Conservation (phyloP, 192 early-diverging fungal species). For the Backusella psychrophila region DNA sequence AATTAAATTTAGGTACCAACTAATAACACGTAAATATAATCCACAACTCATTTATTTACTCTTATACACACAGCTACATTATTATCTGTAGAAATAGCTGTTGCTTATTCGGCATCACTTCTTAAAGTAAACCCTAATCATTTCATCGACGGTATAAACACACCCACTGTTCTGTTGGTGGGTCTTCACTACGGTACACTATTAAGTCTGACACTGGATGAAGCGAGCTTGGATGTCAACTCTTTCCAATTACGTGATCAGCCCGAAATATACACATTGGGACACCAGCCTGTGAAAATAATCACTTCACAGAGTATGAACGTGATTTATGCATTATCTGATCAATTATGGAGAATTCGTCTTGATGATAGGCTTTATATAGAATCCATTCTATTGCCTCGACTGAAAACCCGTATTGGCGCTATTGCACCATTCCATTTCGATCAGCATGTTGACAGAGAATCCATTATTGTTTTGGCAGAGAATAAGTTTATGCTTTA, state of each 20-base stretch:
- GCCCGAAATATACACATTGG: neutral
- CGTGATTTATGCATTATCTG: neutral
- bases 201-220: neutral
- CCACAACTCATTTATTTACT: neutral
- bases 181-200: neutral
- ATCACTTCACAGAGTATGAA: neutral
- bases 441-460: neutral
- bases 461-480: constrained; percentile 3
- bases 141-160: neutral
- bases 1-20: neutral
- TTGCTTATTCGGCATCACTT: neutral
- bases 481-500: neutral
- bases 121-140: neutral
- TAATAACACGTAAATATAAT: neutral
- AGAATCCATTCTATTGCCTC: neutral
- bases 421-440: neutral
- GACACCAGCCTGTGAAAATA: neutral
- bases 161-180: neutral
- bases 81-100: neutral
- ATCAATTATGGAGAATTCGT: constrained; percentile 3
- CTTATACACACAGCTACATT: neutral
- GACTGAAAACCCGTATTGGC: neutral
- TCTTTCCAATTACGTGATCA: neutral
- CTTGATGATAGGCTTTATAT: neutral
- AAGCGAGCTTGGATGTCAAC: neutral